phyloP scores from a whole-genome alignment of 1,139 yeast genomes.

The Zygoascus meyerae region DNA sequence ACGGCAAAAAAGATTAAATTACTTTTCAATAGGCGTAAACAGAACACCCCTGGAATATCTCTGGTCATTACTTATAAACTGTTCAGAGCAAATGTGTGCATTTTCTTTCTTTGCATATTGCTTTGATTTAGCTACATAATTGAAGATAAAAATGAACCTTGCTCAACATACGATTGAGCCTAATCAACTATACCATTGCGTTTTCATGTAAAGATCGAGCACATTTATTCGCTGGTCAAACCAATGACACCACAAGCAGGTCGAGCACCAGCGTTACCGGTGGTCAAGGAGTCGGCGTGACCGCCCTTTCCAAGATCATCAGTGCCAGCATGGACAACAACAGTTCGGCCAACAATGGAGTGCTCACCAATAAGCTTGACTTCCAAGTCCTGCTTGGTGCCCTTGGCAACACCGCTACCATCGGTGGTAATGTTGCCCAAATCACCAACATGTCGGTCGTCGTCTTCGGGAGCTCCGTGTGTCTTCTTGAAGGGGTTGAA shows the following conservation, averaged over 20 bases:
- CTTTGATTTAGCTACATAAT: background rate
- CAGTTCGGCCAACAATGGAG: constrained; percentile 91
- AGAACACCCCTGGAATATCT: too few relatives aligned
- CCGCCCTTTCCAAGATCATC: constrained; percentile 98
- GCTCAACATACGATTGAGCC: background rate
- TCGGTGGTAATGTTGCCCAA: constrained; percentile 91
- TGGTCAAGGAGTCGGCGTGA: constrained; percentile 85
- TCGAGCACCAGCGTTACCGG: constrained; percentile 99
- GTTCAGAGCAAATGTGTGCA: too few relatives aligned
- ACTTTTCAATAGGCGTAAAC: too few relatives aligned
- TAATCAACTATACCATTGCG: background rate
- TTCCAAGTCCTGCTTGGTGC: constrained; percentile 68
- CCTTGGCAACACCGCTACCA: constrained; percentile 82
- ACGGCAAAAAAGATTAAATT: too few relatives aligned
- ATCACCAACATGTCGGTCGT: constrained; percentile 93
- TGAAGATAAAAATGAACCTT: background rate
- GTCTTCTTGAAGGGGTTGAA: constrained; percentile 88
- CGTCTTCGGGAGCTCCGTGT: constrained; percentile 94
- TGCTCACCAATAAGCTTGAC: constrained; percentile 78
- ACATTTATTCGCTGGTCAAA: constrained; percentile 17
- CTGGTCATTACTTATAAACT: too few relatives aligned
- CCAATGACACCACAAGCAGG: constrained; percentile 99
- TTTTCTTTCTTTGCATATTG: too few relatives aligned
- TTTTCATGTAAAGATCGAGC: background rate
- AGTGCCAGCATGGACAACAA: constrained; percentile 89